Percentiles rank a stretch among this genome's conserved stretches.
Evolutionary conservation across 2,329 filamentous ascomycete species (phyloP).

Genomic region (Fusarium nodosum): DNA sequence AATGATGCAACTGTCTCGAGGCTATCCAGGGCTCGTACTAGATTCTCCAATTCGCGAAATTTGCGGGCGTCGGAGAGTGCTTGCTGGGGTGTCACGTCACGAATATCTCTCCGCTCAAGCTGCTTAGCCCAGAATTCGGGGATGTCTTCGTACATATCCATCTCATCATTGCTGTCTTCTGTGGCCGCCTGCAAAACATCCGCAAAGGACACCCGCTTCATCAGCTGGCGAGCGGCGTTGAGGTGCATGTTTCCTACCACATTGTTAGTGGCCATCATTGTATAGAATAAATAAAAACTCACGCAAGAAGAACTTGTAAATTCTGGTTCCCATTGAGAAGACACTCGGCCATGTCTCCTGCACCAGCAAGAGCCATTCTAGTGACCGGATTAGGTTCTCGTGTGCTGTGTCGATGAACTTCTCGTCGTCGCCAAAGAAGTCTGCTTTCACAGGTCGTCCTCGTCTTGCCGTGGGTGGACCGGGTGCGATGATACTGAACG

Average conservation of each 20-base stretch:
- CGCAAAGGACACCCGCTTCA: constrained; percentile 64
- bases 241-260: constrained; percentile 63
- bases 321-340: constrained; percentile 75
- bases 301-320: constrained; percentile 90
- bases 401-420: constrained; percentile 71
- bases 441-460: constrained; percentile 75
- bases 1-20: constrained; percentile 75
- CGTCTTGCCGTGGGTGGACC: constrained; percentile 53
- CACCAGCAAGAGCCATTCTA: constrained; percentile 88
- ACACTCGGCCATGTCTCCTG: constrained; percentile 79
- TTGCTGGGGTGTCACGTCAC: constrained; percentile 56
- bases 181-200: constrained; percentile 62
- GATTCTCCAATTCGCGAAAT: constrained; percentile 76
- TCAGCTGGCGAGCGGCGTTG: constrained; percentile 67
- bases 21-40: constrained; percentile 74
- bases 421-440: constrained; percentile 77
- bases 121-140: constrained; percentile 57
- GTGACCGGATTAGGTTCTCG: constrained; percentile 78
- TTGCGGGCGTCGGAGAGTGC: constrained; percentile 69
- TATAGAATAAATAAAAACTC: constrained; percentile 58
- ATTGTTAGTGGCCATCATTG: constrained; percentile 22
- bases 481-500: constrained; percentile 66
- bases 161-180: constrained; percentile 56
- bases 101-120: constrained; percentile 55
- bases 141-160: constrained; percentile 56